phyloP scores from a whole-genome alignment of 306 rosid species.

The Rubus idaeus region DNA sequence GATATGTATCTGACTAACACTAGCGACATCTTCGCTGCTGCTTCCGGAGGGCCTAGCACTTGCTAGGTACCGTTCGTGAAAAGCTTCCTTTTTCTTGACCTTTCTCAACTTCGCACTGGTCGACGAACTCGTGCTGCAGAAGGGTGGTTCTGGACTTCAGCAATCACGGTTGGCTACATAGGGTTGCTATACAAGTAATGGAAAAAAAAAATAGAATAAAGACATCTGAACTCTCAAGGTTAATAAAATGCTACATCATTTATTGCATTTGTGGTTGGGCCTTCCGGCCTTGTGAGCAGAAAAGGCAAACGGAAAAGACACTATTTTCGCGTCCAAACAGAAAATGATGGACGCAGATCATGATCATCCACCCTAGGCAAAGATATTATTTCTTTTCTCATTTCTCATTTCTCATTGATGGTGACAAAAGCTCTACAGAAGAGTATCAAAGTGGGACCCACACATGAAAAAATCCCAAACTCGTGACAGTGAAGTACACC shows the following conservation, averaged over 20 bases:
- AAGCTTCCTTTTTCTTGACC: background rate
- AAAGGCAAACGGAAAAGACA: background rate
- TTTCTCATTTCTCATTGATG: background rate
- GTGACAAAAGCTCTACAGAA: slow-evolving; percentile 10
- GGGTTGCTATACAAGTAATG: no score
- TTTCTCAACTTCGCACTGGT: background rate
- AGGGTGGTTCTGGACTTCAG: no score
- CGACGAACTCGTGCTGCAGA: background rate
- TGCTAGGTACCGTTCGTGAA: background rate
- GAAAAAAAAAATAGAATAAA: no score
- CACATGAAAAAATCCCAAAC: background rate
- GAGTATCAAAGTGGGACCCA: background rate
- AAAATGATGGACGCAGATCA: background rate
- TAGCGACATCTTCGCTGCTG: no score
- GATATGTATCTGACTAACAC: no score
- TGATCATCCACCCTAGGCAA: background rate
- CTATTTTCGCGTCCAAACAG: background rate
- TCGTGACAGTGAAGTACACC: slow-evolving; percentile 1
- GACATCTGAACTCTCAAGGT: no score
- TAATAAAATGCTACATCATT: no score
- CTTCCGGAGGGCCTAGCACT: no score
- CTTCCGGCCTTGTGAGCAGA: background rate
- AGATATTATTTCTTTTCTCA: background rate
- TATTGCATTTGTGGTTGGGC: background rate
- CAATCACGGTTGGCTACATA: no score